Evolutionary conservation across 1,284 basidiomycete species (phyloP).

Genomic region (Trametes polyzona): DNA sequence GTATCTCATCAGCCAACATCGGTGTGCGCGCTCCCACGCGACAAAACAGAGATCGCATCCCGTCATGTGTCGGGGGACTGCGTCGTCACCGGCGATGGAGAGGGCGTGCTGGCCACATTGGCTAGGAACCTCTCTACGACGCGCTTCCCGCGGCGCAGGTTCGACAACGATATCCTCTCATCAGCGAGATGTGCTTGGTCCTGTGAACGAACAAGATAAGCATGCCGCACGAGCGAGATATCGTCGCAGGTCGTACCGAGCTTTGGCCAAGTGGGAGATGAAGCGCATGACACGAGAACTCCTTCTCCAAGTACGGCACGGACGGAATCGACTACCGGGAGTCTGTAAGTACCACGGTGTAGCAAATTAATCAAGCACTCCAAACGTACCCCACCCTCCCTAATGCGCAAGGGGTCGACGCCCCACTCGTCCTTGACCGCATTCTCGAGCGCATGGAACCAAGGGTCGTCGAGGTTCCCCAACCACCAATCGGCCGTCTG

Average conservation of each 20-base stretch:
- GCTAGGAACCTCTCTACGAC: conserved; percentile 76
- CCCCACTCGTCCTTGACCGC: conserved; percentile 89
- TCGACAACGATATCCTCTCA: conserved; percentile 79
- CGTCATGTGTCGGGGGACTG: not conserved
- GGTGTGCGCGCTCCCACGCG: not conserved
- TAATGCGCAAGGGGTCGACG: conserved; percentile 81
- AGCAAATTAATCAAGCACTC: conserved; percentile 11
- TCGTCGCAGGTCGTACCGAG: conserved; percentile 51
- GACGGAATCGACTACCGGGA: conserved; percentile 79
- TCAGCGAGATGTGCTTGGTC: conserved; percentile 89
- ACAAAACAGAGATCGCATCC: not conserved
- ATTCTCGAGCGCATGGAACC: conserved; percentile 83
- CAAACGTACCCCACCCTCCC: conserved; percentile 87
- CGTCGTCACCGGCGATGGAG: not conserved
- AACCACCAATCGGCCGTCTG: conserved; percentile 97
- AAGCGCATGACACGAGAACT: conserved; percentile 81
- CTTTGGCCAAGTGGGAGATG: conserved; percentile 91
- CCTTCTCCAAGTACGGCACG: conserved; percentile 91
- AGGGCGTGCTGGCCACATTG: conserved; percentile 36
- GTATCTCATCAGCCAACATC: too few relatives aligned
- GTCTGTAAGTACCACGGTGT: not conserved
- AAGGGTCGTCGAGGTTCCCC: conserved; percentile 80
- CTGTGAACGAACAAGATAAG: conserved; percentile 40
- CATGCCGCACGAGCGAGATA: too few relatives aligned
- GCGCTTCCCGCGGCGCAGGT: conserved; percentile 74